Percentiles rank a stretch among this genome's conserved stretches.
Conservation (phyloP, 1,284 basidiomycete species). For the Anthracocystis setariae region DNA sequence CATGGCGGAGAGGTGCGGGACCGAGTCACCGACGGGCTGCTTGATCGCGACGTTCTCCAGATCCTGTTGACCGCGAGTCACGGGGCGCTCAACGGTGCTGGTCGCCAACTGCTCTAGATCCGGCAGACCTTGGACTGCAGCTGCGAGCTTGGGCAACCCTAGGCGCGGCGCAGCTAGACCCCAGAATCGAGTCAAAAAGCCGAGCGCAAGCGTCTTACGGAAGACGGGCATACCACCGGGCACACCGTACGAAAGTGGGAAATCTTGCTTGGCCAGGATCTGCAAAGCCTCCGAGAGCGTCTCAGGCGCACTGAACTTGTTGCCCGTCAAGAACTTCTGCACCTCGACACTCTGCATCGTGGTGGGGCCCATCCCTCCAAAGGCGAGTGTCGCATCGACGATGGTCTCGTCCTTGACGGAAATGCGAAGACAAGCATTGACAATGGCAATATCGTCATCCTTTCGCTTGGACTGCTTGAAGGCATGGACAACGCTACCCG, state of each 20-base stretch:
- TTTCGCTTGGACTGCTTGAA: conserved; percentile 69
- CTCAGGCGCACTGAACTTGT: conserved; percentile 19
- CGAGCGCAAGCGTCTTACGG: conserved; percentile 66
- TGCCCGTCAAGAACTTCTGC: conserved; percentile 45
- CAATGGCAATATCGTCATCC: conserved; percentile 69
- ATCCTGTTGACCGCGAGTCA: conserved; percentile 53
- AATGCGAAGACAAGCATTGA: conserved; percentile 63
- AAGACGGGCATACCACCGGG: conserved; percentile 69
- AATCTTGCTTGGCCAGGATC: conserved; percentile 58
- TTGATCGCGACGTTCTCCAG: conserved; percentile 55
- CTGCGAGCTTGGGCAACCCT: conserved; percentile 22
- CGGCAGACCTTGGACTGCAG: conserved; percentile 19
- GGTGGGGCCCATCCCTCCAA: conserved; percentile 68
- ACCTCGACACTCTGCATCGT: conserved; percentile 54
- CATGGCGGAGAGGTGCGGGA: conserved; percentile 66
- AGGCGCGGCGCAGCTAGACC: conserved; percentile 51
- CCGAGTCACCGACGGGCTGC: conserved; percentile 55
- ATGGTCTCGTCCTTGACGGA: conserved; percentile 41
- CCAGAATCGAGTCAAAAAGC: conserved; percentile 68
- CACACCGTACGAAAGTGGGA: conserved; percentile 65
- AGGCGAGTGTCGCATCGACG: conserved; percentile 58
- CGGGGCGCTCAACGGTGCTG: conserved; percentile 39
- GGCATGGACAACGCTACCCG: conserved; percentile 57
- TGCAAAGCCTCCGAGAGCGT: conserved; percentile 26
- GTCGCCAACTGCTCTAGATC: conserved; percentile 49